Percentiles rank a stretch among this genome's conserved stretches.
Conservation (phyloP, 345 rosid species). For the Melastoma malabathricum region DNA sequence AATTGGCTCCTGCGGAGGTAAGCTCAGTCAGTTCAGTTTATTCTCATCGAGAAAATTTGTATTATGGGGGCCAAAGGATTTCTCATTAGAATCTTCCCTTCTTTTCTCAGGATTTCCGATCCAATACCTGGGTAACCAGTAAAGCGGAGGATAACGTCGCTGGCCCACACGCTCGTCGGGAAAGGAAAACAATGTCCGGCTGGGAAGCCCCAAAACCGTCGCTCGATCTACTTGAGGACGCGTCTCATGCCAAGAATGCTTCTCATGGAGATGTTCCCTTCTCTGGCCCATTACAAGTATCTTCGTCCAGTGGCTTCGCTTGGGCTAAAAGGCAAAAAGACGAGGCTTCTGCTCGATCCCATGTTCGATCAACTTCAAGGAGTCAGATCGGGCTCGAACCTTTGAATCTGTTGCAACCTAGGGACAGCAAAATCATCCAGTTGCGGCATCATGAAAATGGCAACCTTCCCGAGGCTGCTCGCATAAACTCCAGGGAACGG, state of each 20-base stretch:
- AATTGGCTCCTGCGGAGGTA: slow-evolving; percentile 72
- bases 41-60: too few species aligned
- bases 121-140: slow-evolving; percentile 14
- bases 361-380: slow-evolving; percentile 51
- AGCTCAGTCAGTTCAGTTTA: slow-evolving; percentile 1
- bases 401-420: slow-evolving; percentile 28
- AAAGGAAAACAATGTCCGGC: slow-evolving; percentile 18
- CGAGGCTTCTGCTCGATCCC: slow-evolving; percentile 37
- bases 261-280: slow-evolving; percentile 84
- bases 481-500: slow-evolving; percentile 35
- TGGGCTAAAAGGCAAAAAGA: slow-evolving; percentile 82
- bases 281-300: slow-evolving; percentile 79
- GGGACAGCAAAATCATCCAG: slow-evolving; percentile 19
- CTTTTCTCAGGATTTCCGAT: slow-evolving; percentile 38
- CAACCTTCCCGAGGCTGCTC: slow-evolving; percentile 20
- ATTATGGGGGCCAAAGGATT: too few species aligned
- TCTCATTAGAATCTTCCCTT: too few species aligned
- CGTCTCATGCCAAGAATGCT: slow-evolving; percentile 64
- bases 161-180: slow-evolving; percentile 15
- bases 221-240: slow-evolving; percentile 37
- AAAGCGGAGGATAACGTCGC: slow-evolving; percentile 12
- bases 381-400: slow-evolving; percentile 38
- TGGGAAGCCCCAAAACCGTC: slow-evolving; percentile 34
- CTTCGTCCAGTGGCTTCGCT: slow-evolving; percentile 79
- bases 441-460: slow-evolving; percentile 27